Evolutionary conservation across 768 basidiomycete species (phyloP).

Genomic region (Suillus lakei): DNA sequence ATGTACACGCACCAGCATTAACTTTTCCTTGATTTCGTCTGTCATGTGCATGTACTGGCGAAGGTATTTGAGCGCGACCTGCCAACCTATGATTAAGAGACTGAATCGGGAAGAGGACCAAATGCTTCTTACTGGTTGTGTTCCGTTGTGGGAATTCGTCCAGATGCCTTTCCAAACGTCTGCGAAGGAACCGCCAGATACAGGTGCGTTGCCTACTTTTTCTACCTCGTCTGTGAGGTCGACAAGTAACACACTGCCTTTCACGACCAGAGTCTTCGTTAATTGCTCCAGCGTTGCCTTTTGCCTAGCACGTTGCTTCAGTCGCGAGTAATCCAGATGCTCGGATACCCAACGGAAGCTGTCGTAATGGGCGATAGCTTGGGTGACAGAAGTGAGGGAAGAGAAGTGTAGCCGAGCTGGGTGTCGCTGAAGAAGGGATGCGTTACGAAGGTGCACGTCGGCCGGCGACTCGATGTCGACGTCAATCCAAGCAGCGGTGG

Average conservation of each 20-base stretch:
- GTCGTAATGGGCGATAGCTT: constrained; percentile 60
- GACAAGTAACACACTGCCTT: constrained; percentile 50
- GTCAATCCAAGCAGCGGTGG: constrained; percentile 42
- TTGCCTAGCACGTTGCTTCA: constrained; percentile 61
- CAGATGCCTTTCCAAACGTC: constrained; percentile 66
- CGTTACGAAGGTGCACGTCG: constrained; percentile 66
- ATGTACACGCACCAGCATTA: constrained; percentile 46
- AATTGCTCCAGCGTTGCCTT: constrained; percentile 58
- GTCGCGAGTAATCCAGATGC: constrained; percentile 54
- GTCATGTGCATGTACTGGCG: constrained; percentile 52
- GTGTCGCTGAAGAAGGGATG: constrained; percentile 59
- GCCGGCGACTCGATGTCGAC: constrained; percentile 54
- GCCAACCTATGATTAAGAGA: constrained; percentile 3
- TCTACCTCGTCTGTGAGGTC: constrained; percentile 62
- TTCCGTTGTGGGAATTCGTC: constrained; percentile 48
- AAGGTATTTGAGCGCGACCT: constrained; percentile 65
- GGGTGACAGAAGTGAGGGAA: constrained; percentile 54
- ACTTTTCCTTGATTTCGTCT: constrained; percentile 53
- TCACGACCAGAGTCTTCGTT: constrained; percentile 58
- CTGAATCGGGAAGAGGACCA: not conserved
- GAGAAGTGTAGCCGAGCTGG: constrained; percentile 55
- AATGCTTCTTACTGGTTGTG: constrained; percentile 22
- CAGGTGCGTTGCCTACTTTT: constrained; percentile 49
- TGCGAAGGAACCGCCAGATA: constrained; percentile 59
- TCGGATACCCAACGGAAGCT: constrained; percentile 62